These are phyloP conservation scores for Porogramme epimiltina DNA, from an alignment of 1,284 basidiomycete genomes.

Conservation along the genomic window DNA sequence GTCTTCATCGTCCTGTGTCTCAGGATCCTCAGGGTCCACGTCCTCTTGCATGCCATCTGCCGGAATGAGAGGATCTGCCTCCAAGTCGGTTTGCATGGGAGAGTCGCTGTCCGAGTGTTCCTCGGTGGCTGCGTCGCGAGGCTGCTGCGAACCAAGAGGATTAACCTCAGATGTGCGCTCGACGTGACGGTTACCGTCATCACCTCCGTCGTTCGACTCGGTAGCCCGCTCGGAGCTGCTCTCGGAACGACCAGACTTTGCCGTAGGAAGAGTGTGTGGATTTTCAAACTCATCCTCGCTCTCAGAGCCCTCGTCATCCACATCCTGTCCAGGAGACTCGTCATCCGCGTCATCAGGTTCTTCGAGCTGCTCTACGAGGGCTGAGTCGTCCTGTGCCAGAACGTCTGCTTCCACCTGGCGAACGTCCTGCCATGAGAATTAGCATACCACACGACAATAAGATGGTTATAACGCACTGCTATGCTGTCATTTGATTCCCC, in stretches of 20 bases:
- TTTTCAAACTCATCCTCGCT: too few species aligned
- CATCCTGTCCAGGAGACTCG: not conserved
- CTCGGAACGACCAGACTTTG: not conserved
- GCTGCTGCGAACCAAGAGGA: conserved; percentile 13
- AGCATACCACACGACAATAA: not conserved
- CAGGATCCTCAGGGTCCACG: not conserved
- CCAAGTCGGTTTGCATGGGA: too few species aligned
- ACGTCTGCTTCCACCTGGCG: conserved; percentile 8
- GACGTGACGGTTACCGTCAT: conserved; percentile 1
- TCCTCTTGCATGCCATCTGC: not conserved
- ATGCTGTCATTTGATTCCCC: conserved; percentile 17
- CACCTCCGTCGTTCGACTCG: conserved; percentile 8
- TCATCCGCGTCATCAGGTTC: not conserved
- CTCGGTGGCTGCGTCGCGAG: not conserved
- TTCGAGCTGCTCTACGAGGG: too few species aligned
- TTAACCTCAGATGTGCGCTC: conserved; percentile 13
- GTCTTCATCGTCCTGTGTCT: not conserved
- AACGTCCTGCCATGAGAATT: conserved; percentile 4
- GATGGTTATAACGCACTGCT: conserved; percentile 11
- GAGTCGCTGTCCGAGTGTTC: too few species aligned
- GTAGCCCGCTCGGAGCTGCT: not conserved
- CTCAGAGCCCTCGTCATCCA: too few species aligned
- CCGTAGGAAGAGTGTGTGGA: too few species aligned
- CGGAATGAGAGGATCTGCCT: not conserved
- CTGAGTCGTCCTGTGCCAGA: not conserved